A percentile compares a stretch with the other conserved stretches of the same genome.
These are phyloP conservation scores for Pezicula neosporulosa DNA, from an alignment of 2,329 filamentous ascomycete species.

Conservation along the genomic window DNA sequence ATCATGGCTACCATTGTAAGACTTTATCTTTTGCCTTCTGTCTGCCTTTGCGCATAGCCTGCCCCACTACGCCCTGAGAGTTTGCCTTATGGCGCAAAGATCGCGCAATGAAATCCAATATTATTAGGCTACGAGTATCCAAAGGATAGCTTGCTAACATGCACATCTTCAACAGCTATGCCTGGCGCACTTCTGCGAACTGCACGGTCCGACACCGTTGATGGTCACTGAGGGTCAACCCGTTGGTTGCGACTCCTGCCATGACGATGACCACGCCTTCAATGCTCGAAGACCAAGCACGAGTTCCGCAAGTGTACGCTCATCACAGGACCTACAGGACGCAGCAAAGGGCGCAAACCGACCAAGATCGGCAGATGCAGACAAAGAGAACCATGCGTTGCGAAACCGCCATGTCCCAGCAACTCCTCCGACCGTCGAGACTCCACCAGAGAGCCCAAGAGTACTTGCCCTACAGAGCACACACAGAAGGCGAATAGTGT, in stretches of 20 bases:
- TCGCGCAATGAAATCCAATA: background rate
- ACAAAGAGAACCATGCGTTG: slow-evolving; percentile 12
- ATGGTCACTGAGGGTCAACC: slow-evolving; percentile 68
- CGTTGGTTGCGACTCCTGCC: slow-evolving; percentile 57
- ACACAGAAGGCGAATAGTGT: slow-evolving; percentile 23
- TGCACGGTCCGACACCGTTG: slow-evolving; percentile 65
- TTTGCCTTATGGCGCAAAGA: slow-evolving; percentile 13
- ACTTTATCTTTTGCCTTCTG: slow-evolving; percentile 1
- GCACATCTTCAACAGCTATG: slow-evolving; percentile 48
- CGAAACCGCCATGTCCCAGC: slow-evolving; percentile 24
- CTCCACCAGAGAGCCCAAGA: slow-evolving; percentile 55
- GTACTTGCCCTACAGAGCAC: slow-evolving; percentile 31
- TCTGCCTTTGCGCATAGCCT: slow-evolving; percentile 7
- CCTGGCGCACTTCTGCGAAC: slow-evolving; percentile 68
- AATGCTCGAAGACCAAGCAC: slow-evolving; percentile 20
- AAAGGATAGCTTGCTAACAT: slow-evolving; percentile 4
- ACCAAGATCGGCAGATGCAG: slow-evolving; percentile 11
- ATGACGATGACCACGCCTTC: slow-evolving; percentile 39
- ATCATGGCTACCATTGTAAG: slow-evolving; percentile 31
- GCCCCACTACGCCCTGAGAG: slow-evolving; percentile 9
- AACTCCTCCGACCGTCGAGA: slow-evolving; percentile 45
- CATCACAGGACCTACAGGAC: slow-evolving; percentile 15
- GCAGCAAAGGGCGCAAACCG: slow-evolving; percentile 9
- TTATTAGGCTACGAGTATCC: background rate
- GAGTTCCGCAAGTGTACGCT: slow-evolving; percentile 19